Base-by-base conservation (phyloP, 352 stramenopile genomes). In the Blastocystis sp. region DNA sequence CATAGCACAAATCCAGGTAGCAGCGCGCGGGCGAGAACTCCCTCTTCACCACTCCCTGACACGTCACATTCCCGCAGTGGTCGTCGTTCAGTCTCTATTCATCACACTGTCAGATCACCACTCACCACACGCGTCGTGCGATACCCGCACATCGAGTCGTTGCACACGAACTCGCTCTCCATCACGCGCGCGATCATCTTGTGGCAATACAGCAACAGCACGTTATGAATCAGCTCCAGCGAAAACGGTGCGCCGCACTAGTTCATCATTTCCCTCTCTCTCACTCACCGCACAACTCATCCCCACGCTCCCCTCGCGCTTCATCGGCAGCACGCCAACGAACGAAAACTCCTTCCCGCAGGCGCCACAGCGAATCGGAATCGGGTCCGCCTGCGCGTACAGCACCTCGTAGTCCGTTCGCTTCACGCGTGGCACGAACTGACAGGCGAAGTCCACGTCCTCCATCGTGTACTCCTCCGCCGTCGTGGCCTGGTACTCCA, bases 401-500 rank as follows among this genome's bases (percentile, higher is more conserved):
- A 85, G 19, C 50, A 69, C 55, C 19, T 67, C 60, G 61, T 85
- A 85, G 60, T 85, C 74, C 4, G 33, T 69, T 16, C 74, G 45
- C 66, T 77, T 29, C 16, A 2, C 93, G 12, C 81, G 35, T 13
- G 94, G 90, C 50, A 81, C 91, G n/a, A 91, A 93, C 66, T 93
- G 91, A n/a, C 94, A 91, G n/a, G 92, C 88, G 33, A 93, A 85
- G 26, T 94, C 92, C 21, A 94, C 92, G 21, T 94, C 91, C 26
- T 76, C 62, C 1, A 31, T 10, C 4, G 21, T 9, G 21, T 93
- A 78, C 37, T 92, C 91, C 21, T 91, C 80, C 21, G 74, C 82
- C 13, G 29, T 60, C 24, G 80, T 71, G 24, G 24, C 74, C 21
- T 62, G 92, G 29, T 95, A 95, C 90, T 99, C 97, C 6, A 99